Conservation (phyloP, 1,284 basidiomycete species). For the Cutaneotrichosporon cyanovorans region DNA sequence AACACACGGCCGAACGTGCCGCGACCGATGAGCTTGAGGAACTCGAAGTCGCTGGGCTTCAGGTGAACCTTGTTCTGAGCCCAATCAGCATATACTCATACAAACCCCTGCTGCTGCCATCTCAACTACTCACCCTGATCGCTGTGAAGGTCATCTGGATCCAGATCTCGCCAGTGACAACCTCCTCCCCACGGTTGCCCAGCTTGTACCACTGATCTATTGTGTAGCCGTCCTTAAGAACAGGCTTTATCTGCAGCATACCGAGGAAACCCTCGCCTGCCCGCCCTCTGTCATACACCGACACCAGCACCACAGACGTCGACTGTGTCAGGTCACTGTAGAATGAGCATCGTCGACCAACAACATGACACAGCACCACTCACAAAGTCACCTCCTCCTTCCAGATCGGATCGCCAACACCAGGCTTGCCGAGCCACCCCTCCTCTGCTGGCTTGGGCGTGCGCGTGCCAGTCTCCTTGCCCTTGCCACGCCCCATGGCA, state of each 20-base stretch:
- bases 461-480: slow-evolving; percentile 37
- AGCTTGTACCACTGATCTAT: slow-evolving; percentile 94
- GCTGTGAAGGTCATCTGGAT: slow-evolving; percentile 91
- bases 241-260: slow-evolving; percentile 81
- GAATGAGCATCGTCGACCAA: not conserved
- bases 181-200: slow-evolving; percentile 66
- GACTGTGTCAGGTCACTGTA: slow-evolving; percentile 88
- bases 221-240: slow-evolving; percentile 82
- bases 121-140: slow-evolving; percentile 58
- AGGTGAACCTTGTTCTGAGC: slow-evolving; percentile 75
- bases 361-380: slow-evolving; percentile 47
- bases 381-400: slow-evolving; percentile 97
- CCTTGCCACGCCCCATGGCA: slow-evolving; percentile 45
- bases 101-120: not conserved
- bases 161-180: slow-evolving; percentile 84
- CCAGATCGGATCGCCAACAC: slow-evolving; percentile 81
- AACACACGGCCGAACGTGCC: slow-evolving; percentile 99
- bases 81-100: too few species aligned
- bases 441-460: slow-evolving; percentile 39
- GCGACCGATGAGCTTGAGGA: slow-evolving; percentile 95
- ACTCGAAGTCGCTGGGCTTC: slow-evolving; percentile 91
- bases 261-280: slow-evolving; percentile 85
- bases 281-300: slow-evolving; percentile 83
- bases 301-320: slow-evolving; percentile 75
- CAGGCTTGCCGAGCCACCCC: slow-evolving; percentile 40